Evolutionary conservation across 345 rosid species (phyloP).

Genomic region (Punica granatum): DNA sequence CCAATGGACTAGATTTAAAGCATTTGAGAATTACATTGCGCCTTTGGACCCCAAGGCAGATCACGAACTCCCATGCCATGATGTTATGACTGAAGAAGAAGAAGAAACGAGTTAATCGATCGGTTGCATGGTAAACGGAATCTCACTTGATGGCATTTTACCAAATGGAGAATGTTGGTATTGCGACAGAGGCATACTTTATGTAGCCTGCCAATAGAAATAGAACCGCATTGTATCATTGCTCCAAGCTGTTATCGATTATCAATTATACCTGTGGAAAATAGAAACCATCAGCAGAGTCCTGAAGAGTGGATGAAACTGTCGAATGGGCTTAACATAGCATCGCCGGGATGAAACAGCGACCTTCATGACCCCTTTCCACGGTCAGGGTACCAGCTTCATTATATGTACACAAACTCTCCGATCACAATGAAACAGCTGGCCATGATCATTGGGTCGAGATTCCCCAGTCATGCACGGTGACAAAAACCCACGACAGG

Average conservation of each 20-base stretch:
- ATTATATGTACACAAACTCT: slow-evolving; percentile 20
- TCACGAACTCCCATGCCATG: slow-evolving; percentile 20
- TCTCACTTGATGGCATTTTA: not conserved
- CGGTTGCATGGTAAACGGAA: not conserved
- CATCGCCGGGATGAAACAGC: slow-evolving; percentile 26
- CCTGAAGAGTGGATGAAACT: too few relatives aligned
- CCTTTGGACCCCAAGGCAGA: slow-evolving; percentile 31
- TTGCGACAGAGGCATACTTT: slow-evolving; percentile 22
- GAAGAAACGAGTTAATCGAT: not conserved
- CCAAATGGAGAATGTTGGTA: slow-evolving; percentile 36
- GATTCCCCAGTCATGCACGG: slow-evolving; percentile 11
- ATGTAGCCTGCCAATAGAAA: slow-evolving; percentile 29
- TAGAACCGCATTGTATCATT: slow-evolving; percentile 26
- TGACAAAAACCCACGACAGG: slow-evolving; percentile 20
- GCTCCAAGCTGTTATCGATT: slow-evolving; percentile 21
- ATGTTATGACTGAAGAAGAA: slow-evolving; percentile 28
- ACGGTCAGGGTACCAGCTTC: slow-evolving; percentile 25
- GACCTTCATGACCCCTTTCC: slow-evolving; percentile 25
- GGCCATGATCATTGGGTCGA: slow-evolving; percentile 20
- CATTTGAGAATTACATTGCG: slow-evolving; percentile 12
- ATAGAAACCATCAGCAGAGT: too few relatives aligned
- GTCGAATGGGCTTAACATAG: slow-evolving; percentile 16
- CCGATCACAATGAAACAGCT: slow-evolving; percentile 17
- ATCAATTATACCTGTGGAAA: too few relatives aligned
- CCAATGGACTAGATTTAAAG: not conserved